Evolutionary conservation across 371 early-diverging fungal species (phyloP), one percentile per base, ranked within the genome.

Genomic region (Lichtheimia hyalospora): DNA sequence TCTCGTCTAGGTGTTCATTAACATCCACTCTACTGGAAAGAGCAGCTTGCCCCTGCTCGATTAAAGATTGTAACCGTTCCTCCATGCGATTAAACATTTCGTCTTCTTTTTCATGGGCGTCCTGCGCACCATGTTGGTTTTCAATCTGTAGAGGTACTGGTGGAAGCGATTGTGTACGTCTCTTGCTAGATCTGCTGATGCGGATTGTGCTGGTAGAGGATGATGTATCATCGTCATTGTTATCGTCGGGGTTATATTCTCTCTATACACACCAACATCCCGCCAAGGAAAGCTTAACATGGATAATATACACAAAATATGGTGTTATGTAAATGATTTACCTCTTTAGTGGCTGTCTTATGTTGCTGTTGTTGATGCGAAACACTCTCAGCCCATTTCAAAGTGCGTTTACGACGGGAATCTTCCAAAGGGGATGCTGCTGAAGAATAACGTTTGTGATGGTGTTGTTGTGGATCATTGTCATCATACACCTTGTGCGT

Each of bases 11-110:
- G n/a, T 64, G 66, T 15, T 67, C 58, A 12, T 61, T 7, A n/a
- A 64, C 53, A n/a, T 41, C 56, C 46, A 64, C 62, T 43, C 49
- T 64, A 48, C 66, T 70, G 52, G 65, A 60, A 12, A 77, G 63
- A 6, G 78, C 78, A 23, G 72, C 73, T 54, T 77, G 70, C 18
- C 78, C 74, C 61, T 74, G 63, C 57, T 77, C 66, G 28, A 77
- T 74, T 14, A 77, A 57, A 1, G 69, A 64, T 42, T 71, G 64
- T 13, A 74, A 39, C 5, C 54, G 64, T 51, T 68, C 74, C 52
- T 74, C 74, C 66, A 77, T 68, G 23, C 66, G 62, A 6, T 64
- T 57, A 25, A 77, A 41, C 20, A 63, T 48, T 56, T 70, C 67
- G 42, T 76, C 66, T 41, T 64, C 61, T 55, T 69, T 50, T 62